phyloP scores from a whole-genome alignment of 164 flowering plant genomes.

The Kingdonia uniflora region DNA sequence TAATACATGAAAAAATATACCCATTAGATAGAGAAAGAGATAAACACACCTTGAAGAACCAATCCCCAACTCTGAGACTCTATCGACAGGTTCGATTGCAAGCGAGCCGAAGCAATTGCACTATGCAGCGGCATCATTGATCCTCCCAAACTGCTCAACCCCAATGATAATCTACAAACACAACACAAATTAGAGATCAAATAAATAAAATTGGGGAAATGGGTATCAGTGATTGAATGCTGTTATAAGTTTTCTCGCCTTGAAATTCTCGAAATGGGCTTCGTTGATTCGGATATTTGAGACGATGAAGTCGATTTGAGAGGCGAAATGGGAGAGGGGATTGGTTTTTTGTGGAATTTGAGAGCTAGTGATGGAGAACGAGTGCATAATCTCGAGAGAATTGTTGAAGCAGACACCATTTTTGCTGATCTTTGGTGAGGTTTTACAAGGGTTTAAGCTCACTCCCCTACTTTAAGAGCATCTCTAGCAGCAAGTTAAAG shows the following conservation, averaged over 20 bases:
- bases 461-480: too few relatives aligned
- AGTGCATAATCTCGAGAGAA: not conserved
- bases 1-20: too few relatives aligned
- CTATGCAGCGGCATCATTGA: constrained; percentile 60
- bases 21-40: too few relatives aligned
- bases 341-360: not conserved
- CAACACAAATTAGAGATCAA: not conserved
- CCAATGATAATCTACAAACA: constrained; percentile 39
- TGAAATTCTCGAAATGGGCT: not conserved
- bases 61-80: constrained; percentile 58
- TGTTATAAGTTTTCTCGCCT: too few relatives aligned
- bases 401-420: not conserved
- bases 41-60: constrained; percentile 53
- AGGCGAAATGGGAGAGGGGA: not conserved
- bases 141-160: constrained; percentile 29
- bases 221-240: not conserved
- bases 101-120: constrained; percentile 51
- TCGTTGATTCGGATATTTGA: too few relatives aligned
- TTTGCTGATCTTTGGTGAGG: not conserved
- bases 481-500: too few relatives aligned
- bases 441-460: constrained; percentile 2
- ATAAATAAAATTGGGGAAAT: not conserved
- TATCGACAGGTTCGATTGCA: constrained; percentile 36
- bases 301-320: too few relatives aligned
- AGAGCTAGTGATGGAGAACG: not conserved